Evolutionary conservation across 495 filamentous ascomycete species (phyloP), one percentile per base, ranked within the genome.

Genomic region (Letharia lupina): DNA sequence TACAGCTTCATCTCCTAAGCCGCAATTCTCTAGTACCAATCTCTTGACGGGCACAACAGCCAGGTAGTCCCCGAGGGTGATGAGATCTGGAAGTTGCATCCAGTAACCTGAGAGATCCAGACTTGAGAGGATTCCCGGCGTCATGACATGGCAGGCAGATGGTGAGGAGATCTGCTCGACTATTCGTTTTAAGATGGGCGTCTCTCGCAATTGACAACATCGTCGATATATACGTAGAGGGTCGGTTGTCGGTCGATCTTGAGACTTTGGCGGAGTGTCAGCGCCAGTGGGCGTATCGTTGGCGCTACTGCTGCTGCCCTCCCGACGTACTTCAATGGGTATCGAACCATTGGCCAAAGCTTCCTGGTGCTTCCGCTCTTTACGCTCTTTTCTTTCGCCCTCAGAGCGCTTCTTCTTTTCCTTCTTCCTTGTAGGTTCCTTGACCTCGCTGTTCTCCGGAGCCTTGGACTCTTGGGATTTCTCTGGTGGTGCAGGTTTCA

Each of bases 371-470:
- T 87, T 91, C 73, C 88, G 87, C 73, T 96, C 91, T 73, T 91
- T 93, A 48, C 92, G 81, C 60, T 93, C 90, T 71, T 91, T 91
- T 33, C 91, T 78, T 73, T 95, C 92, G 60, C 89, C 91, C 72
- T 96, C 92, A 11, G 88, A 92, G 64, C 88, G 85, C 78, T 92
- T 93, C 75, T 95, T 96, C 79, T 93, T 95, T 73, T 95, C 91
- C 71, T 89, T 91, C 73, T 93, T 95, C 62, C 83, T 83, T 33
- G 78, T 84, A 0, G 79, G 78, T 57, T 88, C 83, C 64, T 82
- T 83, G 50, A 28, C 47, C 50, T 80, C 75, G 33, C 68, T 70
- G 40, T 79, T 73, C 11, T 69, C 68, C 69, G 77, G 76, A 33
- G 71, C 45, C 23, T 78, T 74, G 11, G 40, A 42, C 47, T 64